Evolutionary conservation across 2,329 filamentous ascomycete species (phyloP).

Genomic region (Ilyonectria robusta): DNA sequence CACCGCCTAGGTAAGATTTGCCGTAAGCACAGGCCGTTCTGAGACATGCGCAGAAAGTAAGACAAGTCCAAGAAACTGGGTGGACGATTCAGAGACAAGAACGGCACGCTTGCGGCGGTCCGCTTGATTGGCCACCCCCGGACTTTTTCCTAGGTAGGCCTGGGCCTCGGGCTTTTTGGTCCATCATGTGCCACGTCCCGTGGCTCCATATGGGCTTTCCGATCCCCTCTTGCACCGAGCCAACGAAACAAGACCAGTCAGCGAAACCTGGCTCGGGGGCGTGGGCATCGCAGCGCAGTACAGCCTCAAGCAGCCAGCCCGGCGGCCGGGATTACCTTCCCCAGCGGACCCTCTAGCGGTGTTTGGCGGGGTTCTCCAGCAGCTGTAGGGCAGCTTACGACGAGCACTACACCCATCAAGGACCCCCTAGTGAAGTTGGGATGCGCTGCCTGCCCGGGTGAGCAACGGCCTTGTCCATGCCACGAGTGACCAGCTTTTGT

Average conservation of each 20-base stretch:
- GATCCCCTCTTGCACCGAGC: background rate
- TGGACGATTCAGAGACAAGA: slow-evolving; percentile 42
- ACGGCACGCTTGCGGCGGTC: slow-evolving; percentile 23
- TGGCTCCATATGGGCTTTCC: background rate
- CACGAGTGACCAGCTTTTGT: slow-evolving; percentile 43
- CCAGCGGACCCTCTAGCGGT: slow-evolving; percentile 24
- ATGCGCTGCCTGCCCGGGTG: background rate
- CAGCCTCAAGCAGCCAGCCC: slow-evolving; percentile 2
- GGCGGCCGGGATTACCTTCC: slow-evolving; percentile 20
- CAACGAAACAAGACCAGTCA: slow-evolving; percentile 4
- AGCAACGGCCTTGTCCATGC: slow-evolving; percentile 33
- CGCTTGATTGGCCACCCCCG: slow-evolving; percentile 53
- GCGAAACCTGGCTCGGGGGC: slow-evolving; percentile 16
- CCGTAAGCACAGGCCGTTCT: background rate
- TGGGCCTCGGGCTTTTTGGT: background rate
- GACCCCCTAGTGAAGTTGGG: slow-evolving; percentile 11
- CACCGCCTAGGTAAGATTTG: background rate
- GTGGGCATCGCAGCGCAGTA: background rate
- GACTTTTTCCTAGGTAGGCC: slow-evolving; percentile 39
- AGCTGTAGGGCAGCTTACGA: slow-evolving; percentile 13
- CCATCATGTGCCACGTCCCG: slow-evolving; percentile 18
- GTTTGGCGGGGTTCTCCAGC: slow-evolving; percentile 23
- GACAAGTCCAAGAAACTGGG: slow-evolving; percentile 42
- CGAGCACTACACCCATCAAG: slow-evolving; percentile 7
- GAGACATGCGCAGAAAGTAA: slow-evolving; percentile 30